Conservation (phyloP, 352 stramenopile species). For the Phytophthora sp. region DNA sequence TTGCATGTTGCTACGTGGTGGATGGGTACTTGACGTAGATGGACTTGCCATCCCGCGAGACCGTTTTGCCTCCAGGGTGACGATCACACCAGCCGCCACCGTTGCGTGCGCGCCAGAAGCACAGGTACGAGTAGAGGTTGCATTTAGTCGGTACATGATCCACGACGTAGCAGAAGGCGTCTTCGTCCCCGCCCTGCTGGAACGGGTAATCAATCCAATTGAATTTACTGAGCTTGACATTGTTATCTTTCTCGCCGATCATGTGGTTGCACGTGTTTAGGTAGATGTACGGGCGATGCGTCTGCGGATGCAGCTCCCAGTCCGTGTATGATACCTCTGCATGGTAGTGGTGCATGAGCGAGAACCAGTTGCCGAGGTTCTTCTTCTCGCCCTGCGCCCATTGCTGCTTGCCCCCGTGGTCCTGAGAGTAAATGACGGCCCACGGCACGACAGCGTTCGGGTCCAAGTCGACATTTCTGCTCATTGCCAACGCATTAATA, state of each 20-base stretch:
- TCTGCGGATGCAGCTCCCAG: conserved; percentile 54
- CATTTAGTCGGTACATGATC: conserved; percentile 86
- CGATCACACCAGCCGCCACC: conserved; percentile 79
- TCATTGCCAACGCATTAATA: not conserved
- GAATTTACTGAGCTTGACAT: conserved; percentile 71
- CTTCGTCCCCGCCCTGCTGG: conserved; percentile 64
- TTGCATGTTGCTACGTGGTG: conserved; percentile 30
- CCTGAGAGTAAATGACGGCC: conserved; percentile 69
- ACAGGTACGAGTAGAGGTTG: conserved; percentile 88
- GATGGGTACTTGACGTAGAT: conserved; percentile 56
- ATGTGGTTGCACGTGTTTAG: conserved; percentile 93
- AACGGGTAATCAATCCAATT: conserved; percentile 88
- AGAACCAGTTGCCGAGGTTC: conserved; percentile 87
- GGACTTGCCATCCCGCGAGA: conserved; percentile 63
- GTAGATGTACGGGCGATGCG: conserved; percentile 72
- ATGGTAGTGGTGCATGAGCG: conserved; percentile 89
- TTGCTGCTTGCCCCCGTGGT: conserved; percentile 78
- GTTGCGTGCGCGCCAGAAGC: conserved; percentile 78
- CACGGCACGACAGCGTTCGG: conserved; percentile 51
- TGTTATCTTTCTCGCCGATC: conserved; percentile 88
- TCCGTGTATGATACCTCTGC: conserved; percentile 52
- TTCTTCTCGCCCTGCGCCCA: conserved; percentile 87
- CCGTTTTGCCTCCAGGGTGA: conserved; percentile 52
- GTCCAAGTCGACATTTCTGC: conserved; percentile 69
- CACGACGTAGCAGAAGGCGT: conserved; percentile 82